phyloP scores from a whole-genome alignment of 495 filamentous ascomycete species.

The Aspergillus coremiiformis region DNA sequence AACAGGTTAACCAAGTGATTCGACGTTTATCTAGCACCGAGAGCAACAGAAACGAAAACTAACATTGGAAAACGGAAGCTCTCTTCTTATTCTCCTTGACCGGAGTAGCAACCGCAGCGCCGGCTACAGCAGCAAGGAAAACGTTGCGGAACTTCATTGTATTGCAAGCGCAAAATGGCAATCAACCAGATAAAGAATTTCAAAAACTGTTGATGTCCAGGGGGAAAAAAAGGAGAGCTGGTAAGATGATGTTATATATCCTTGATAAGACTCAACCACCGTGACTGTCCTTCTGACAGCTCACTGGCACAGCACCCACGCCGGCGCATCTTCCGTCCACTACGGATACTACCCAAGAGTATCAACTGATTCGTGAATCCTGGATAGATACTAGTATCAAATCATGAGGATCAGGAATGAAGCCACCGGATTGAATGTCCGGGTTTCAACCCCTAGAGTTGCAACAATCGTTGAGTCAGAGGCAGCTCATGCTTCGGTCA shows the following conservation, averaged over 20 bases:
- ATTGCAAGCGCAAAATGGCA: neutral
- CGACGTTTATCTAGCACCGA: neutral
- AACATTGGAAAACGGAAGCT: constrained; percentile 23
- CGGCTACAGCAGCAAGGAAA: constrained; percentile 22
- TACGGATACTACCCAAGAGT: neutral
- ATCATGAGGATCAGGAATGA: neutral
- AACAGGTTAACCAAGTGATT: too few relatives aligned
- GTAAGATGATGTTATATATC: too few relatives aligned
- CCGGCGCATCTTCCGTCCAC: neutral
- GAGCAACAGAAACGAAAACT: constrained; percentile 27
- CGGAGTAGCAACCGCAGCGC: constrained; percentile 22
- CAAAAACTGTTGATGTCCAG: too few relatives aligned
- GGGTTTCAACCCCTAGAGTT: neutral
- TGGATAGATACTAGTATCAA: too few relatives aligned
- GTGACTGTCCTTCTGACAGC: too few relatives aligned
- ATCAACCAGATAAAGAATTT: neutral
- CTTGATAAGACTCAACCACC: too few relatives aligned
- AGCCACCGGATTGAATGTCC: neutral
- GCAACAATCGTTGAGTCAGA: neutral
- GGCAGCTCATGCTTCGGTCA: too few relatives aligned
- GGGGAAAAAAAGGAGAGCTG: too few relatives aligned
- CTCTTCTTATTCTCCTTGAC: constrained; percentile 16
- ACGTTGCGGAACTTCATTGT: constrained; percentile 21
- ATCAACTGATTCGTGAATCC: neutral
- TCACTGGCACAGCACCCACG: too few relatives aligned